Evolutionary conservation across 768 basidiomycete species (phyloP).

Genomic region (Chalciporus chontae): DNA sequence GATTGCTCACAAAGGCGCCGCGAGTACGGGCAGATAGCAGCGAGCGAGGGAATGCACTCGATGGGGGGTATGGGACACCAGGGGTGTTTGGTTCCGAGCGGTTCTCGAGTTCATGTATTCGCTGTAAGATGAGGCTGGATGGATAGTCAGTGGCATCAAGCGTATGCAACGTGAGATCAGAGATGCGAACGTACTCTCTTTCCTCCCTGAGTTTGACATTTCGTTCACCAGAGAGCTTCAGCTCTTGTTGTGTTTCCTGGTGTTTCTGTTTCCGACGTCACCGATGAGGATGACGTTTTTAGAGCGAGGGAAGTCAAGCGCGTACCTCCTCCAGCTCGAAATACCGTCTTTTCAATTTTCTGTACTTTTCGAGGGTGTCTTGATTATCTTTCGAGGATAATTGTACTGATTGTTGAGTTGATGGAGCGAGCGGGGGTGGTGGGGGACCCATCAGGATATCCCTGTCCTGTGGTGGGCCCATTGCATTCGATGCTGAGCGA

Average conservation of each 20-base stretch:
- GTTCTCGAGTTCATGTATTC: constrained; percentile 58
- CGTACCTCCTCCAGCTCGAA: constrained; percentile 70
- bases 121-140: constrained; percentile 50
- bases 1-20: constrained; percentile 43
- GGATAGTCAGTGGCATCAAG: constrained; percentile 6
- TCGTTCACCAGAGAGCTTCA: constrained; percentile 58
- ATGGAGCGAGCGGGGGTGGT: constrained; percentile 33
- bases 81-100: constrained; percentile 33
- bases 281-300: not conserved
- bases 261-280: constrained; percentile 41
- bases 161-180: not conserved
- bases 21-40: constrained; percentile 42
- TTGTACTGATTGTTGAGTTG: constrained; percentile 26
- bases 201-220: constrained; percentile 61
- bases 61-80: constrained; percentile 35
- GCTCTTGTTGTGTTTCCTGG: constrained; percentile 55
- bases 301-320: constrained; percentile 2
- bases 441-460: constrained; percentile 54
- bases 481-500: constrained; percentile 27
- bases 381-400: constrained; percentile 36
- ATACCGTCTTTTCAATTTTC: constrained; percentile 60
- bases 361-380: constrained; percentile 60
- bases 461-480: constrained; percentile 43
- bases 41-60: constrained; percentile 48
- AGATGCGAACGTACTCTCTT: constrained; percentile 46